These are phyloP conservation scores for Claviceps africana DNA, from an alignment of 2,329 filamentous ascomycete genomes.

Conservation along the genomic window DNA sequence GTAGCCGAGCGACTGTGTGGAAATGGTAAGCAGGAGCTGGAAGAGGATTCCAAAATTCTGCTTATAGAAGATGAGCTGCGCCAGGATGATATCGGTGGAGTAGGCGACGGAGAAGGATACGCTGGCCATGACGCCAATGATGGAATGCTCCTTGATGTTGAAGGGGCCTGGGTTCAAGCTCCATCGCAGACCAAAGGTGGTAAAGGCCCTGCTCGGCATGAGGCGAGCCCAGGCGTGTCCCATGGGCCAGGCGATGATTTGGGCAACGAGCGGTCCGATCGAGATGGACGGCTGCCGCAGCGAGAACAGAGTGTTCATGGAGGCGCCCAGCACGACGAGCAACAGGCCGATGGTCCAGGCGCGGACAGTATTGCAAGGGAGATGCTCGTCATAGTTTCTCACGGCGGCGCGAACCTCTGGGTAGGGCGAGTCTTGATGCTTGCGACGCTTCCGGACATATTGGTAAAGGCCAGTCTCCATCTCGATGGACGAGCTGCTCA, in stretches of 20 bases:
- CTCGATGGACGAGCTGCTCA: conserved; percentile 7
- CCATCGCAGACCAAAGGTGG: conserved; percentile 38
- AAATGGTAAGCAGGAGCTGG: conserved; percentile 52
- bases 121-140: conserved; percentile 58
- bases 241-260: conserved; percentile 50
- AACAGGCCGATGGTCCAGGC: conserved; percentile 49
- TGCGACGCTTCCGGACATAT: conserved; percentile 19
- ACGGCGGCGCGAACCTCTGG: conserved; percentile 52
- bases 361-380: conserved; percentile 52
- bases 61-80: conserved; percentile 58
- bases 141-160: conserved; percentile 55
- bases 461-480: conserved; percentile 8
- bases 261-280: conserved; percentile 46
- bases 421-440: conserved; percentile 48
- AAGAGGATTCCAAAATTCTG: conserved; percentile 53
- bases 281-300: conserved; percentile 47
- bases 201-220: conserved; percentile 35
- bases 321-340: conserved; percentile 42
- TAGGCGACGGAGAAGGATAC: conserved; percentile 58
- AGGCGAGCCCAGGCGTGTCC: conserved; percentile 46
- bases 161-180: conserved; percentile 54
- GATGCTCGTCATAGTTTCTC: conserved; percentile 47
- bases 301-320: conserved; percentile 50
- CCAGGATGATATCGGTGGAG: conserved; percentile 59
- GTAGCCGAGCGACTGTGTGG: conserved; percentile 56